Evolutionary conservation across 2,329 filamentous ascomycete genomes (phyloP).

Genomic region (Phialophora expanda): DNA sequence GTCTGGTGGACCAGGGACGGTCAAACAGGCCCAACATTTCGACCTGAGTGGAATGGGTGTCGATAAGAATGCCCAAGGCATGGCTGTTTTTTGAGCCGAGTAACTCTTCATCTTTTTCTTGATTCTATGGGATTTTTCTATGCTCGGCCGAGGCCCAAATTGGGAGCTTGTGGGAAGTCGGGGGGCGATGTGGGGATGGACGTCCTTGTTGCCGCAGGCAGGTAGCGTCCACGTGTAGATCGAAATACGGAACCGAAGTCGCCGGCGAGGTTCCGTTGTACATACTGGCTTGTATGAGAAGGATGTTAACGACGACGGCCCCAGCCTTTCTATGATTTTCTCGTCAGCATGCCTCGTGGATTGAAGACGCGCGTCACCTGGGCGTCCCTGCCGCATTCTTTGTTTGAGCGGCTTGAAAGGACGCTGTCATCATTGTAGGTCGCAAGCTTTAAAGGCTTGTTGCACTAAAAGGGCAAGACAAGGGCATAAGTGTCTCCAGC

Average conservation of each 20-base stretch:
- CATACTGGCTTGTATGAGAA: not conserved
- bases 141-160: not conserved
- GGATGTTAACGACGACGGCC: not conserved
- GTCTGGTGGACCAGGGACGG: slow-evolving; percentile 39
- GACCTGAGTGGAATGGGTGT: slow-evolving; percentile 40
- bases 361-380: not conserved
- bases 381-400: not conserved
- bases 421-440: not conserved
- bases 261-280: not conserved
- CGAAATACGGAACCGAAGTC: not conserved
- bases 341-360: not conserved
- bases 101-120: not conserved
- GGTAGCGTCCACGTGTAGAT: not conserved
- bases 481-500: no score
- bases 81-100: slow-evolving; percentile 17
- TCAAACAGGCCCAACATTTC: slow-evolving; percentile 49
- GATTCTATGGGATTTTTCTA: no score
- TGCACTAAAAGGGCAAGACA: no score
- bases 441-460: no score
- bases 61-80: slow-evolving; percentile 40
- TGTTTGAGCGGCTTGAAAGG: no score
- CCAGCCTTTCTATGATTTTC: not conserved
- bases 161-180: not conserved
- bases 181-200: not conserved
- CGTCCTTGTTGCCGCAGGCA: not conserved